phyloP scores from a whole-genome alignment of 805 yeast species.

The Scheffersomyces stipitis region DNA sequence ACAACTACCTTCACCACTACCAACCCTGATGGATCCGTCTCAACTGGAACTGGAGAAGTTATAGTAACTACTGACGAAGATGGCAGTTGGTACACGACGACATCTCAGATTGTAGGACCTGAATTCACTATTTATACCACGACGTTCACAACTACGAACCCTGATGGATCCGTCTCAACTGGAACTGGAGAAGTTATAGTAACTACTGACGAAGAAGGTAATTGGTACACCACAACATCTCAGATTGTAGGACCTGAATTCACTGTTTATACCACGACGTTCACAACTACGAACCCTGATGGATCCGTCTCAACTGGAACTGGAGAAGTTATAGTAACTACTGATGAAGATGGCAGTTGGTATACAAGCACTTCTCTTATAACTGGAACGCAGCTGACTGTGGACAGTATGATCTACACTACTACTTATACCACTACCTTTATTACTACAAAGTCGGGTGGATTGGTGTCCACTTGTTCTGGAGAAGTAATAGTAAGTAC shows the following conservation, averaged over 20 bases:
- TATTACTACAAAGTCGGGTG: constrained; percentile 3
- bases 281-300: constrained; percentile 2
- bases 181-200: constrained; percentile 18
- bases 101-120: constrained; percentile 6
- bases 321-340: constrained; percentile 11
- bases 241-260: constrained; percentile 1
- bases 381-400: too few relatives aligned
- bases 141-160: constrained; percentile 12
- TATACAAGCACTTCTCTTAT: constrained; percentile 12
- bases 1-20: constrained; percentile 5
- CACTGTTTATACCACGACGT: constrained; percentile 3
- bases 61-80: constrained; percentile 10
- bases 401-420: too few relatives aligned
- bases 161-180: constrained; percentile 14
- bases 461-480: constrained; percentile 3
- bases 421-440: constrained; percentile 7
- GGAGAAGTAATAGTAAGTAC: constrained; percentile 14
- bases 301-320: constrained; percentile 7
- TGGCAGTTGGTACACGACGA: constrained; percentile 9
- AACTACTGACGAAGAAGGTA: constrained; percentile 16
- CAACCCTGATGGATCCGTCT: constrained; percentile 2
- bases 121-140: constrained; percentile 13
- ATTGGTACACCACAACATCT: constrained; percentile 12
- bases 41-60: constrained; percentile 9
- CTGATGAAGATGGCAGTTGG: constrained; percentile 5